These are phyloP conservation scores for Ophiostoma quercus DNA, from an alignment of 2,329 filamentous ascomycete species.

Conservation along the genomic window DNA sequence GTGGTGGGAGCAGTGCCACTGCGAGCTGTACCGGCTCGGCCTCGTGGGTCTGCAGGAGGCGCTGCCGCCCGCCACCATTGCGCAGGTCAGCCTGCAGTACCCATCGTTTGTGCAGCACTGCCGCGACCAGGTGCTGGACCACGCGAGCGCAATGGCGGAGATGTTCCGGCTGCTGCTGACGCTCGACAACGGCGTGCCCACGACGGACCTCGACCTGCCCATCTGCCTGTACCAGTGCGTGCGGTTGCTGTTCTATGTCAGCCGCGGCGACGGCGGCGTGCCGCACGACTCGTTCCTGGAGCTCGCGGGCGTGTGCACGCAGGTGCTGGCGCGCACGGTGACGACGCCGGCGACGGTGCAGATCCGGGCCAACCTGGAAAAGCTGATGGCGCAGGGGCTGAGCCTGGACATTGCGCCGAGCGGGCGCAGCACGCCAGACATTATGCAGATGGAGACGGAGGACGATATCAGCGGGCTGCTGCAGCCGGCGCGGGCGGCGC, in stretches of 20 bases:
- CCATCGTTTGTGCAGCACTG: constrained; percentile 46
- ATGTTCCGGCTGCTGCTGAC: constrained; percentile 51
- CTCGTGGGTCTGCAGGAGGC: constrained; percentile 49
- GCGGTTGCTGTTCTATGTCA: constrained; percentile 48
- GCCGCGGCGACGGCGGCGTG: constrained; percentile 42
- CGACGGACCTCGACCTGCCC: constrained; percentile 52
- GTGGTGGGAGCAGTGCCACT: constrained; percentile 55
- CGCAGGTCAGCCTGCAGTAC: constrained; percentile 38
- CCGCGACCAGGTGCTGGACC: constrained; percentile 48
- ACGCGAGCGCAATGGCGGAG: constrained; percentile 51
- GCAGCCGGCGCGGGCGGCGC: constrained; percentile 12
- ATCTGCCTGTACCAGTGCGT: constrained; percentile 53
- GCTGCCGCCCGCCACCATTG: constrained; percentile 41
- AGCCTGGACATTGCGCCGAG: constrained; percentile 32
- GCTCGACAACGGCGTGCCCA: constrained; percentile 46
- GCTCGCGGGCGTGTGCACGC: constrained; percentile 47
- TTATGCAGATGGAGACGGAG: constrained; percentile 26
- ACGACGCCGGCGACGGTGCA: constrained; percentile 47
- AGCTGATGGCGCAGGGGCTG: constrained; percentile 45
- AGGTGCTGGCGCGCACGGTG: constrained; percentile 48
- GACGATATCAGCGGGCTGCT: constrained; percentile 25
- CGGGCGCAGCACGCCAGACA: constrained; percentile 25
- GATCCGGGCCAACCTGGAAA: constrained; percentile 47
- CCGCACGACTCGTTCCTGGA: constrained; percentile 43
- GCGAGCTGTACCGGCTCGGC: constrained; percentile 52